A percentile compares a stretch with the other conserved stretches of the same genome.
These are phyloP conservation scores for Starmerella scarabaei DNA, from an alignment of 805 yeast species.

Conservation along the genomic window DNA sequence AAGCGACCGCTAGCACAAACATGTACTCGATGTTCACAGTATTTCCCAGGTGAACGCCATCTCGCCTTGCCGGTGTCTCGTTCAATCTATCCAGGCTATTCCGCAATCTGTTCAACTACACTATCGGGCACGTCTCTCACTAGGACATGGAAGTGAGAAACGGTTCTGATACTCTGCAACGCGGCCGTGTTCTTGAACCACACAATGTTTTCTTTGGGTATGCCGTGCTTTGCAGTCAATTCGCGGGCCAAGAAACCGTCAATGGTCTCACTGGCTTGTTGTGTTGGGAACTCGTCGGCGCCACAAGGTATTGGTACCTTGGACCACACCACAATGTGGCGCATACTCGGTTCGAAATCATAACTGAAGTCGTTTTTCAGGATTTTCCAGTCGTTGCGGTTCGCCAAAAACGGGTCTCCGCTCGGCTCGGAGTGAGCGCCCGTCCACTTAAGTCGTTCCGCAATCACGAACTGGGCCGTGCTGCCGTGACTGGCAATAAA, in stretches of 20 bases:
- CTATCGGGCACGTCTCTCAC: conserved; percentile 19
- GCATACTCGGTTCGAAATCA: conserved; percentile 35
- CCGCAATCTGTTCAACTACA: background rate
- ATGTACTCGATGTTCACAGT: too few relatives aligned
- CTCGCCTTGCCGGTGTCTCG: too few relatives aligned
- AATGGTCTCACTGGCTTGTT: conserved; percentile 29
- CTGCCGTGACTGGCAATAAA: conserved; percentile 18
- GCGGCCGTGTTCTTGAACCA: conserved; percentile 51
- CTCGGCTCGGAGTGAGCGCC: conserved; percentile 4
- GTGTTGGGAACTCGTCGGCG: conserved; percentile 31
- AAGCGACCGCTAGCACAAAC: too few relatives aligned
- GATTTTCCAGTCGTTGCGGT: conserved; percentile 32
- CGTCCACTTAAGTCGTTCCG: conserved; percentile 23
- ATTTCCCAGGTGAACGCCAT: too few relatives aligned
- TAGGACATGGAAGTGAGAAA: conserved; percentile 47
- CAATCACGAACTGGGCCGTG: conserved; percentile 20
- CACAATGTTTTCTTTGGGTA: conserved; percentile 29
- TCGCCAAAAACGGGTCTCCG: conserved; percentile 14
- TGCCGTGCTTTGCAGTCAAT: conserved; percentile 31
- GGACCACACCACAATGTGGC: conserved; percentile 47
- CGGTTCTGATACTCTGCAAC: conserved; percentile 41
- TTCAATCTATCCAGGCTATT: background rate
- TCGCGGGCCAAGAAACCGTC: conserved; percentile 32
- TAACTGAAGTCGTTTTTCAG: conserved; percentile 45
- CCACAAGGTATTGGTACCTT: conserved; percentile 34